These are phyloP conservation scores for Boletus rex-veris DNA, from an alignment of 768 basidiomycete species.

Conservation along the genomic window DNA sequence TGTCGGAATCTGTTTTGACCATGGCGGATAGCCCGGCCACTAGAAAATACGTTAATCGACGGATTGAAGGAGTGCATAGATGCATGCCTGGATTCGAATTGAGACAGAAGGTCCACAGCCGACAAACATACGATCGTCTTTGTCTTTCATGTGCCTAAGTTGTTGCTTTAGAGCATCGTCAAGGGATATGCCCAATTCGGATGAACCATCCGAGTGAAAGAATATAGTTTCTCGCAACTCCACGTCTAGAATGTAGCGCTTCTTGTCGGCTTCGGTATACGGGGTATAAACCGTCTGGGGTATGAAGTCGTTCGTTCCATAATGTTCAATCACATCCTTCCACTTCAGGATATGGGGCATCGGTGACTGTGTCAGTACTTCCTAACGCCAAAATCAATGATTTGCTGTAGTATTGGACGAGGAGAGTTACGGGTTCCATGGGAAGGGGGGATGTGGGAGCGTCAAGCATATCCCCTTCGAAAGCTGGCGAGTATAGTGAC, in stretches of 20 bases:
- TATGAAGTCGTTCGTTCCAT: conserved; percentile 47
- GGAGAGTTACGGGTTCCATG: conserved; percentile 12
- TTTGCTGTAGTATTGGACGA: background rate
- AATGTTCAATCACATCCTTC: conserved; percentile 18
- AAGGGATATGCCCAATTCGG: conserved; percentile 59
- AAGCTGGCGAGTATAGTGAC: conserved; percentile 1
- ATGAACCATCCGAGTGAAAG: conserved; percentile 52
- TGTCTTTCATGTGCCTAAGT: conserved; percentile 50
- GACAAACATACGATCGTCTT: conserved; percentile 66
- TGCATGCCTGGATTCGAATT: conserved; percentile 66
- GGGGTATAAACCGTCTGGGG: conserved; percentile 74
- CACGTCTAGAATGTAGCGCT: conserved; percentile 73
- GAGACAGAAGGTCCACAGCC: conserved; percentile 77
- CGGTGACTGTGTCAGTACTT: conserved; percentile 16
- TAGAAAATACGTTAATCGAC: conserved; percentile 23
- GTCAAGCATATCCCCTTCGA: background rate
- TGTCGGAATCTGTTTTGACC: conserved; percentile 81
- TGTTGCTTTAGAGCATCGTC: conserved; percentile 61
- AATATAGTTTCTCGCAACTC: conserved; percentile 60
- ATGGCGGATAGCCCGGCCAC: conserved; percentile 80
- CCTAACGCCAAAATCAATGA: conserved; percentile 15
- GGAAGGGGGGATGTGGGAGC: background rate
- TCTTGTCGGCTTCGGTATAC: conserved; percentile 71
- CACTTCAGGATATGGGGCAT: conserved; percentile 28
- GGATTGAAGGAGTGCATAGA: background rate